Conservation (phyloP, 176 grass and related monocot species). For the Microstegium vimineum region DNA sequence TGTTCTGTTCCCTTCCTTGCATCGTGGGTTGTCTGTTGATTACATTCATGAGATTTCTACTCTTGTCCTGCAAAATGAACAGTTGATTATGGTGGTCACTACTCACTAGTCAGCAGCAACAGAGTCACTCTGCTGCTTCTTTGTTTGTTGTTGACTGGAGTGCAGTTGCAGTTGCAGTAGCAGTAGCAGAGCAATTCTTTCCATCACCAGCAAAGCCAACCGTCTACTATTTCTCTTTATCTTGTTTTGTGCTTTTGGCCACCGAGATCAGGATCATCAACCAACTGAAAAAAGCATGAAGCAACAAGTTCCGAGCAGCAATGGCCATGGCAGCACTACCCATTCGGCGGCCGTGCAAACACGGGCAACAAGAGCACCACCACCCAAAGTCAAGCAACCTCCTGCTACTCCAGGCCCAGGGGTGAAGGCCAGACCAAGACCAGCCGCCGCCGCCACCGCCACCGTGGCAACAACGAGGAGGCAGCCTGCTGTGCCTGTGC, state of each 20-base stretch:
- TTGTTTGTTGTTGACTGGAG: not conserved
- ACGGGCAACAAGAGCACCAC: constrained; percentile 3
- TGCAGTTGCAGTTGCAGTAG: not conserved
- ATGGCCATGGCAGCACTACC: not conserved
- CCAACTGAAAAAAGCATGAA: constrained; percentile 37
- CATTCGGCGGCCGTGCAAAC: not conserved
- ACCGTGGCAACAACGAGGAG: constrained; percentile 17
- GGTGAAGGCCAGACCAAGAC: not conserved
- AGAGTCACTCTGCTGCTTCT: not conserved
- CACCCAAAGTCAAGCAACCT: not conserved
- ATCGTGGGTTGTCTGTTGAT: constrained; percentile 3
- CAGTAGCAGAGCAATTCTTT: not conserved
- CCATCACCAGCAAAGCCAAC: not conserved
- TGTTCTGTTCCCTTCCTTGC: not conserved
- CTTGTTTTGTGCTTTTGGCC: not conserved
- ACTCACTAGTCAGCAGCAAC: not conserved
- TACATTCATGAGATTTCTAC: not conserved
- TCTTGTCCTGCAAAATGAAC: not conserved
- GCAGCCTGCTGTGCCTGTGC: not conserved
- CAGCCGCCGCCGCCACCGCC: not conserved
- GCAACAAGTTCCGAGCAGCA: constrained; percentile 35
- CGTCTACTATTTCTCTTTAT: not conserved
- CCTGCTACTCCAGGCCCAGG: not conserved
- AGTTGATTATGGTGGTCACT: not conserved
- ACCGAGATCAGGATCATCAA: not conserved